phyloP scores from a whole-genome alignment of 805 yeast genomes.

The Ogataea glucozyma region DNA sequence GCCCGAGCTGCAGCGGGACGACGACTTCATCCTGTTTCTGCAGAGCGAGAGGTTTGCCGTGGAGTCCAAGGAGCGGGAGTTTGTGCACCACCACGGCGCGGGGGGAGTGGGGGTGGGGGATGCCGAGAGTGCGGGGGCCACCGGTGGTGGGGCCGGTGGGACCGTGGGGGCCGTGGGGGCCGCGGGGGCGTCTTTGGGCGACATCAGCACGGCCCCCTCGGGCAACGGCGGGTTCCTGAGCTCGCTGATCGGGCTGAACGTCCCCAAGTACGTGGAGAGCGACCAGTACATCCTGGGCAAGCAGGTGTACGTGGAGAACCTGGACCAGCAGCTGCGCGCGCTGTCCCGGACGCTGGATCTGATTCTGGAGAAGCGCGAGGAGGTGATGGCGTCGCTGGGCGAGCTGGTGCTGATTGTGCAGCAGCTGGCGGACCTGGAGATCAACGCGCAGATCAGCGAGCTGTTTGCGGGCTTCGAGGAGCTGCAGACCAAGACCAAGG shows the following conservation, averaged over 20 bases:
- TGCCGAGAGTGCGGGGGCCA: too few relatives aligned
- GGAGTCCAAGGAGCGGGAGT: constrained; percentile 72
- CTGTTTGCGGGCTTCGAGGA: constrained; percentile 70
- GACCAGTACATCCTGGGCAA: constrained; percentile 77
- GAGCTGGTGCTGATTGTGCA: constrained; percentile 59
- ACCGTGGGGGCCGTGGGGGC: too few relatives aligned
- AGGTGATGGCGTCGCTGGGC: constrained; percentile 63
- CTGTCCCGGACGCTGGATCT: constrained; percentile 71
- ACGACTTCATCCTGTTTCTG: constrained; percentile 76
- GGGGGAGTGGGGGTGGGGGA: constrained; percentile 27
- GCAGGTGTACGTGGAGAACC: constrained; percentile 63
- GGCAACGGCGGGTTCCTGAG: constrained; percentile 60
- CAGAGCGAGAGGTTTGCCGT: constrained; percentile 67
- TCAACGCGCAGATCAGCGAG: constrained; percentile 64
- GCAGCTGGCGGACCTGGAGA: constrained; percentile 70
- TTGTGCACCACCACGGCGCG: constrained; percentile 35
- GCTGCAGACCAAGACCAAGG: constrained; percentile 69
- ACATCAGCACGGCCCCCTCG: constrained; percentile 25
- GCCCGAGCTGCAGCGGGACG: constrained; percentile 61
- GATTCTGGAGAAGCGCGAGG: constrained; percentile 74
- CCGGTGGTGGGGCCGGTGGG: constrained; percentile 26
- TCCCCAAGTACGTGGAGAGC: constrained; percentile 67
- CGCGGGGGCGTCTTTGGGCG: too few relatives aligned
- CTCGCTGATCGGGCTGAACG: constrained; percentile 64
- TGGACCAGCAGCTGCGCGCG: constrained; percentile 71